Evolutionary conservation across 495 filamentous ascomycete genomes (phyloP), one percentile per base, ranked within the genome.

Genomic region (Talaromyces wortmannii): DNA sequence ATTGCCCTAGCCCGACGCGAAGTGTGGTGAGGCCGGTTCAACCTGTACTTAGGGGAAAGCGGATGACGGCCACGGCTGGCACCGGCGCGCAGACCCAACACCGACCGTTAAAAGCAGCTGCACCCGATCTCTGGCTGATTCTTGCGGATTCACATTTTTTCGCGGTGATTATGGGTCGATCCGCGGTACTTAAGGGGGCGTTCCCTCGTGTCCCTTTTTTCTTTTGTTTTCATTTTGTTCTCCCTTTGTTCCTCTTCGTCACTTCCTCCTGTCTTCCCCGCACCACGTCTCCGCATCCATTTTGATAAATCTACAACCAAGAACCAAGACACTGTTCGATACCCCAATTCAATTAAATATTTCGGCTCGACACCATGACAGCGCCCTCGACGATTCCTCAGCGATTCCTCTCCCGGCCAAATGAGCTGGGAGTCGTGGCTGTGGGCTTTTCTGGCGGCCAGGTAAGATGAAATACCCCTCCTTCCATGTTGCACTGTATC

Each of bases 361-460:
- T 23, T 23, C 23, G 4, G 2, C 23, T 23, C 23, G 23, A 50
- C 63, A 67, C 52, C 60, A 85, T 86, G 83, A 83, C 82, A 33
- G 73, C 76, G 57, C 90, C 90, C 15, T 83, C 89, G 3, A 88
- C 87, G 50, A 80, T 95, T 59, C 62, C 78, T 55, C 85, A 90
- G 62, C 89, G 87, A 61, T 98, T 96, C 75, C 88, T 98, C 57
- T 72, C 84, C 57, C 75, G 83, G 58, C 78, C 82, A 50, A 76
- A 86, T 66, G 83, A 97, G 59, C 81, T 98, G 53, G 94, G 94
- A 55, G 80, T 98, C 50, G 89, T 97, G 42, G 92, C 92, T 30
- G 94, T 97, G 16, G 92, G 92, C 56, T 98, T 98, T 79, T 95
- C 91, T 53, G 94, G 95, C 61, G 94, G 94, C 50, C 94, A 98